Evolutionary conservation across 2,329 filamentous ascomycete species (phyloP), one percentile per base, ranked within the genome.

Genomic region (Monosporascus sp.): DNA sequence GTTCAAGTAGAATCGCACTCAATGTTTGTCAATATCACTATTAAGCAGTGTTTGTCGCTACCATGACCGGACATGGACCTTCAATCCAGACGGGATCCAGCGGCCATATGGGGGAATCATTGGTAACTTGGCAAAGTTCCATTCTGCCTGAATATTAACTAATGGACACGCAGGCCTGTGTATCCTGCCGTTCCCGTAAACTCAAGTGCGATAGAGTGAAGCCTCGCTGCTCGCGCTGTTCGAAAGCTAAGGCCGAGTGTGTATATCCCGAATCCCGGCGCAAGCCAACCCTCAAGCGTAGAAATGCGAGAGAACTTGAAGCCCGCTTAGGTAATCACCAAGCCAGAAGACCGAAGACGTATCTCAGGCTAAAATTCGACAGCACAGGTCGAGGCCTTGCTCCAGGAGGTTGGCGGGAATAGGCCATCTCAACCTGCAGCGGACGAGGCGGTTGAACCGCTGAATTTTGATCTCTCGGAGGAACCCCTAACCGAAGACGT

Each of bases 251-350:
- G 50, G 85, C 87, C 67, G 86, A 89, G 50, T 97, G 93, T 71
- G 80, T 88, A 52, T 97, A 96, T 70, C 92, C 95, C 56, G 90
- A 95, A 72, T 88, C 91, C 52, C 81, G 91, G 65, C 86, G 90
- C 72, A 96, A 96, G 74, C 89, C 90, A 52, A 88, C 90, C 5
- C 87, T 89, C 20, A 96, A 95, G 75, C 80, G 91, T 64, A 86
- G 89, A 60, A 96, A 96, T 70, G 92, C 96, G 57, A 94, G 89
- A 74, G 87, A 94, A 67, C 76, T 97, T 53, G 93, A 97, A 70
- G 90, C 90, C 59, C 82, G 93, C 65, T 75, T 97, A 67, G 88
- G 89, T 94, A 82, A 60, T 76, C 47, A 52, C 36, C 24, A 39
- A 27, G 38, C 25, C 17, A 22, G 15, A 50, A 38, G 24, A 35